These are phyloP conservation scores for Westerdykella sp. DNA, from an alignment of 2,329 filamentous ascomycete genomes.

Conservation along the genomic window DNA sequence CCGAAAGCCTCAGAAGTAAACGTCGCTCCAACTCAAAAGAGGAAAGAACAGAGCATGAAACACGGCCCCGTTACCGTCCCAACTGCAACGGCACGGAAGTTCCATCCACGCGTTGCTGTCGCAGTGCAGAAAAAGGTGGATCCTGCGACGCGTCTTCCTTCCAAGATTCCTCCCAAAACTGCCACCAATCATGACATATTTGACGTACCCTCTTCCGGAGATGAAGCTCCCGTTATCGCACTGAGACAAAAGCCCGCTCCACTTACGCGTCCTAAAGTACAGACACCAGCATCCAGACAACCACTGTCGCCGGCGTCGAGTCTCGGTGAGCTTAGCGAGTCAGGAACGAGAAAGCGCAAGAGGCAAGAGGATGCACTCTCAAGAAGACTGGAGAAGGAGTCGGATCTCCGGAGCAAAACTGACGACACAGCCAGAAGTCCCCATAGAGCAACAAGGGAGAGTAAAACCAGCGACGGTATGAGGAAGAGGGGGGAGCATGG, in stretches of 20 bases:
- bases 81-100: not conserved
- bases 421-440: no score
- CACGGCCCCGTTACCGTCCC: not conserved
- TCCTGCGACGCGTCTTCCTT: constrained; percentile 1
- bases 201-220: constrained; percentile 17
- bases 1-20: no score
- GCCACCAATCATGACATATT: constrained; percentile 8
- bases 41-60: no score
- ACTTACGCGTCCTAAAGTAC: not conserved
- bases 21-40: no score
- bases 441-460: no score
- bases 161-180: constrained; percentile 3
- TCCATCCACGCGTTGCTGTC: not conserved
- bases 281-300: not conserved
- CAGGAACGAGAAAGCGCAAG: constrained; percentile 23
- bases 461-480: no score
- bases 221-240: constrained; percentile 15
- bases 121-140: constrained; percentile 5
- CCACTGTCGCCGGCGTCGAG: constrained; percentile 11
- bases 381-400: no score
- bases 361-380: constrained; percentile 6
- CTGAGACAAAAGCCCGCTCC: constrained; percentile 4
- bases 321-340: constrained; percentile 5
- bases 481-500: no score
- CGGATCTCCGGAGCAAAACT: no score